Percentiles rank a stretch among this genome's conserved stretches.
Conservation (phyloP, 176 grass and related monocot genomes). For the Musa itinerans region DNA sequence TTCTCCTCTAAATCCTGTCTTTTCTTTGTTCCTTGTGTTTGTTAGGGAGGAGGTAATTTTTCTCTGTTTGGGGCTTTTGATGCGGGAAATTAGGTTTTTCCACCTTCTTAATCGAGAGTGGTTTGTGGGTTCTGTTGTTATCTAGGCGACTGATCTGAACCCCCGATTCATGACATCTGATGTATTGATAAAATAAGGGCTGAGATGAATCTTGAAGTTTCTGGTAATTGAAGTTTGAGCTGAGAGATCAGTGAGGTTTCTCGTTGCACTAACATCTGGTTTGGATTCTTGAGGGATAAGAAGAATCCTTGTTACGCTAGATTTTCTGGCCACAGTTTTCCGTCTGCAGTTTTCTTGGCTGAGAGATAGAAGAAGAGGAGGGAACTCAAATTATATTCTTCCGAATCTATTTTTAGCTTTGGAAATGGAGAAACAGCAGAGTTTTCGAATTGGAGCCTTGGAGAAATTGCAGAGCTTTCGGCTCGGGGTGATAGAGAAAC, state of each 20-base stretch:
- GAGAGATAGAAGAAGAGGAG: not conserved
- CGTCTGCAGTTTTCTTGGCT: no score
- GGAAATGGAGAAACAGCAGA: slow-evolving; percentile 6
- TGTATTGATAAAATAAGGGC: not conserved
- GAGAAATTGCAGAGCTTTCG: slow-evolving; percentile 4
- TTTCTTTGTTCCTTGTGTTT: not conserved
- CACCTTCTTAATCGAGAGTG: not conserved
- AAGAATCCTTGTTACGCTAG: no score
- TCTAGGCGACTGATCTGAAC: not conserved
- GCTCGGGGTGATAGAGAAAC: not conserved
- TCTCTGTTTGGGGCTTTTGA: not conserved
- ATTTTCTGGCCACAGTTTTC: no score
- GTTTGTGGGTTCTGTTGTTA: not conserved
- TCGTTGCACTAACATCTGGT: no score
- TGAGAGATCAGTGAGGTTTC: not conserved
- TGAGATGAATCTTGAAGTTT: not conserved
- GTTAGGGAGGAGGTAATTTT: not conserved
- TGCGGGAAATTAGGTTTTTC: not conserved
- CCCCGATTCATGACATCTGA: not conserved
- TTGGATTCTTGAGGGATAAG: no score
- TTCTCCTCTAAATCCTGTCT: not conserved
- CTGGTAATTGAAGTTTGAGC: not conserved
- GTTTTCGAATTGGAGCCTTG: not conserved
- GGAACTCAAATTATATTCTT: not conserved
- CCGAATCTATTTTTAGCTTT: not conserved